Conservation (phyloP, 2,329 filamentous ascomycete genomes). For the Fusarium clavum region DNA sequence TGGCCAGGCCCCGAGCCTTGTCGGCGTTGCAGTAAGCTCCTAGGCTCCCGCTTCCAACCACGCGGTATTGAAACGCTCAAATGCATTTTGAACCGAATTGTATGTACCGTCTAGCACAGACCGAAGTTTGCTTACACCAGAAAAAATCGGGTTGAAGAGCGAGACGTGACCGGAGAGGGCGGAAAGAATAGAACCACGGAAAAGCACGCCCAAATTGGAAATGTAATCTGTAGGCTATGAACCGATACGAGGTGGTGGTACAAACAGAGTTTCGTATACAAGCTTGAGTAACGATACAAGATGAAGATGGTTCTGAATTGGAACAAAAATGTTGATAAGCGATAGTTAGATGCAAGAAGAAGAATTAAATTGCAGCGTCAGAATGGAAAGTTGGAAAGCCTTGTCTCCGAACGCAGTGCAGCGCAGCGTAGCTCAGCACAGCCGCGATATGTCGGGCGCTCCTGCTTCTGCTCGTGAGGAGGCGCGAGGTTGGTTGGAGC, state of each 20-base stretch:
- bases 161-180: conserved; percentile 15
- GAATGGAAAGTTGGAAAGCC: conserved; percentile 22
- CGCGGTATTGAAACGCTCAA: conserved; percentile 36
- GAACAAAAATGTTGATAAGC: conserved; percentile 4
- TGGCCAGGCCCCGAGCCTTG: conserved; percentile 19
- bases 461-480: conserved; percentile 14
- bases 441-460: conserved; percentile 38
- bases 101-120: conserved; percentile 34
- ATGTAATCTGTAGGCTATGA: neutral
- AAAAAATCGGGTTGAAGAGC: conserved; percentile 1
- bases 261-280: conserved; percentile 15
- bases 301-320: neutral
- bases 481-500: conserved; percentile 42
- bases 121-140: conserved; percentile 8
- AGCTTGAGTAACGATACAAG: conserved; percentile 4
- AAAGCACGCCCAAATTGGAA: conserved; percentile 21
- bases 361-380: conserved; percentile 18
- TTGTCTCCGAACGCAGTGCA: conserved; percentile 24
- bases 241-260: conserved; percentile 22
- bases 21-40: conserved; percentile 18
- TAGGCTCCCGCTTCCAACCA: conserved; percentile 33
- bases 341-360: conserved; percentile 4
- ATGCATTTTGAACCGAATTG: conserved; percentile 38
- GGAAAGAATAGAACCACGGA: conserved; percentile 13
- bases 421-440: conserved; percentile 6